phyloP scores from a whole-genome alignment of 192 early-diverging fungal species.

The Coemansia sp. region DNA sequence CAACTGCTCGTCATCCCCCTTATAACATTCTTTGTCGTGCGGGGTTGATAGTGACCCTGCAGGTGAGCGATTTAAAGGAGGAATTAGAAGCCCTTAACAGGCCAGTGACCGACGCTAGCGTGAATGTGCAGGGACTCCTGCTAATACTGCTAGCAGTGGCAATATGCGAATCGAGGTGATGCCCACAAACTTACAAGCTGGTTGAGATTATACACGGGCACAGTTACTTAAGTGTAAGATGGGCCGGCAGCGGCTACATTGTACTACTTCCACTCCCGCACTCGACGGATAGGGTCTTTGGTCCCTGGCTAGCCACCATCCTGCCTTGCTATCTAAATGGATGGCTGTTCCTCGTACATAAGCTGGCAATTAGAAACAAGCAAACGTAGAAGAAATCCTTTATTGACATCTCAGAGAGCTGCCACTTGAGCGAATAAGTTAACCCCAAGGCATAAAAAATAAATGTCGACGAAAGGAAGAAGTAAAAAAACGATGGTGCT shows the following conservation, averaged over 20 bases:
- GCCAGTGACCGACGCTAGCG: not conserved
- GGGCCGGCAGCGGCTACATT: no score
- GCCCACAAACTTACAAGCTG: not conserved
- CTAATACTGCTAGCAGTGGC: no score
- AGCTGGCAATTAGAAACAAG: not conserved
- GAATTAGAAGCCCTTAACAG: not conserved
- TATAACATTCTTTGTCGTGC: not conserved
- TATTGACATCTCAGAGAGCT: not conserved
- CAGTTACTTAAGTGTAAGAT: no score
- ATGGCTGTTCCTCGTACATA: not conserved
- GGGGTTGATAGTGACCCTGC: not conserved
- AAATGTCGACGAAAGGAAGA: not conserved
- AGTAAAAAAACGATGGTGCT: not conserved
- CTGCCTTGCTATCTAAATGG: not conserved
- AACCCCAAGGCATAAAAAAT: not conserved
- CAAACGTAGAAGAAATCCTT: constrained; percentile 4
- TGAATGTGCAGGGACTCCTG: no score
- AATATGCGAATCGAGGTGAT: not conserved
- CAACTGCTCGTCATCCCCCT: not conserved
- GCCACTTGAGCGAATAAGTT: not conserved
- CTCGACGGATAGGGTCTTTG: not conserved
- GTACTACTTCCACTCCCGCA: not conserved
- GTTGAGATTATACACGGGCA: no score
- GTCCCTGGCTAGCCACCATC: not conserved
- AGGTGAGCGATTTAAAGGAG: not conserved